Percentiles rank a stretch among this genome's conserved stretches.
Evolutionary conservation across 2,329 filamentous ascomycete species (phyloP).

Genomic region (Metarhizium anisopliae): DNA sequence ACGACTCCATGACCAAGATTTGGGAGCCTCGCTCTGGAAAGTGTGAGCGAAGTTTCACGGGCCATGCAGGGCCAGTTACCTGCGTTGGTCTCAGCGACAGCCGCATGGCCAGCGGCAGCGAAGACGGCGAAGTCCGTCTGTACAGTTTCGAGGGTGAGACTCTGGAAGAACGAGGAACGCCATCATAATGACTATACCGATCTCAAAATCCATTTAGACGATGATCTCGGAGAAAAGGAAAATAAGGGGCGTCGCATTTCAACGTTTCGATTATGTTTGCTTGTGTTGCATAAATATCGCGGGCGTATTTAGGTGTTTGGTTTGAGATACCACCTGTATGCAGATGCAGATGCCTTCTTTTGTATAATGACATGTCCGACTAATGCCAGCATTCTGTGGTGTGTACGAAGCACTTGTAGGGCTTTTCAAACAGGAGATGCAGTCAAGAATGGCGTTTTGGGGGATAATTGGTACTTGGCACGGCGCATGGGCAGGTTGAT

Average conservation of each 20-base stretch:
- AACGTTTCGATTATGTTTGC: not conserved
- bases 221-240: no score
- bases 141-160: slow-evolving; percentile 61
- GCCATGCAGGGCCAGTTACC: slow-evolving; percentile 83
- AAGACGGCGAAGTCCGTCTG: slow-evolving; percentile 84
- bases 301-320: not conserved
- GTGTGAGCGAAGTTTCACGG: slow-evolving; percentile 86
- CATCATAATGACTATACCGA: slow-evolving; percentile 27
- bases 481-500: not conserved
- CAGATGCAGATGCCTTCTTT: not conserved
- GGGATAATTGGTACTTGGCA: not conserved
- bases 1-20: slow-evolving; percentile 87
- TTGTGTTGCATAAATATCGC: not conserved
- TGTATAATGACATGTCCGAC: not conserved
- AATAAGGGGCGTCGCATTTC: not conserved
- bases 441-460: not conserved
- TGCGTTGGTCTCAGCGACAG: slow-evolving; percentile 88
- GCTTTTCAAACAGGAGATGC: not conserved
- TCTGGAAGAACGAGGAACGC: slow-evolving; percentile 41
- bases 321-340: not conserved
- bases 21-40: slow-evolving; percentile 91
- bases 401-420: not conserved
- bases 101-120: slow-evolving; percentile 81
- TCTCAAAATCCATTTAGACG: not conserved
- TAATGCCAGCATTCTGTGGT: not conserved